A percentile compares a stretch with the other conserved stretches of the same genome.
Conservation (phyloP, 2,329 filamentous ascomycete genomes). For the Thielaviopsis punctulata region DNA sequence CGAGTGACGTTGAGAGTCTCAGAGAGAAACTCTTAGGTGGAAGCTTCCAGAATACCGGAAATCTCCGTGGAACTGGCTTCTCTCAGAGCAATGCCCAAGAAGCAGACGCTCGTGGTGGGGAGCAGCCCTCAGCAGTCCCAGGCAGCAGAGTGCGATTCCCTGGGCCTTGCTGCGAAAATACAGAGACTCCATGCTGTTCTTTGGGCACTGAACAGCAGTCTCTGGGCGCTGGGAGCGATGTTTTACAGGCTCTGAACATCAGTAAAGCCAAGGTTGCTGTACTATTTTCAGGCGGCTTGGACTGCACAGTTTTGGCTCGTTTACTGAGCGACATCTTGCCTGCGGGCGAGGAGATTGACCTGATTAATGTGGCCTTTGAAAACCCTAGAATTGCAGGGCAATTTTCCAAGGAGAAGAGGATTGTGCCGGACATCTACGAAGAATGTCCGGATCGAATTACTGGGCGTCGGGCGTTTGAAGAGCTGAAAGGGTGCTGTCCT, state of each 20-base stretch:
- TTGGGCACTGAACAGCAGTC: background rate
- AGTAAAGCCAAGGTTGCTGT: conserved; percentile 45
- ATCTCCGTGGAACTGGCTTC: too few species aligned
- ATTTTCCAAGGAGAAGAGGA: conserved; percentile 20
- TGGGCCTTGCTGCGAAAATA: too few species aligned
- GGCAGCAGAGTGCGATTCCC: too few species aligned
- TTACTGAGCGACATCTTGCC: conserved; percentile 64
- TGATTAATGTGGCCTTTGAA: conserved; percentile 93
- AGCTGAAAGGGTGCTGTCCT: conserved; percentile 54
- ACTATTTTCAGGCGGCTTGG: conserved; percentile 84
- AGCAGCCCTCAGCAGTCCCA: too few species aligned
- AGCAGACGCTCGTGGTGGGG: too few species aligned
- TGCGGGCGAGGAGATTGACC: conserved; percentile 51
- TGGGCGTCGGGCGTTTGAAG: conserved; percentile 61
- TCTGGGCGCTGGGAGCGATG: too few species aligned
- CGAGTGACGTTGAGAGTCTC: too few species aligned
- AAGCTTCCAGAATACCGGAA: too few species aligned
- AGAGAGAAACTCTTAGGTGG: too few species aligned
- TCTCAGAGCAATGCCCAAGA: too few species aligned
- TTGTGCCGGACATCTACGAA: conserved; percentile 44
- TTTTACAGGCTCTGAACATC: conserved; percentile 12
- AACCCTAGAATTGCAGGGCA: conserved; percentile 60
- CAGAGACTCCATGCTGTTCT: too few species aligned
- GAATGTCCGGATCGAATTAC: conserved; percentile 81
- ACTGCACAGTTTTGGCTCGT: conserved; percentile 77